Conservation (phyloP, 2,329 filamentous ascomycete genomes). For the Xylariaceae sp. region DNA sequence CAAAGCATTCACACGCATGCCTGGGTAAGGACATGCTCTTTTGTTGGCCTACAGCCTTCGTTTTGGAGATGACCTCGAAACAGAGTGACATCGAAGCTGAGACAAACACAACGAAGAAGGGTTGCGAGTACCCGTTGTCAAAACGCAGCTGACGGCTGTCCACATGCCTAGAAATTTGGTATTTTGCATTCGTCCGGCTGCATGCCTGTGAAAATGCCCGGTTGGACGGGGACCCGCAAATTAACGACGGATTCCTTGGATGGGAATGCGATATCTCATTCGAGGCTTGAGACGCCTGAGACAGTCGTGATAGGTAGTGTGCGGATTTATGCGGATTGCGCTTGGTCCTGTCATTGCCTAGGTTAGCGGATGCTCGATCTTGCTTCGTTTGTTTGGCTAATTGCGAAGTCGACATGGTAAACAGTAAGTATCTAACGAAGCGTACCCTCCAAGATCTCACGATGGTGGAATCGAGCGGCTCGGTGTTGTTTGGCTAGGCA, state of each 20-base stretch:
- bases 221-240: background rate
- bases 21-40: too few species aligned
- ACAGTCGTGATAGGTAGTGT: background rate
- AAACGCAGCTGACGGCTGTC: background rate
- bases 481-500: background rate
- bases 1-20: too few species aligned
- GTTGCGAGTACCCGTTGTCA: slow-evolving; percentile 2
- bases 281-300: slow-evolving; percentile 7
- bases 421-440: too few species aligned
- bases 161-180: slow-evolving; percentile 1
- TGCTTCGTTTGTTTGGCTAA: background rate
- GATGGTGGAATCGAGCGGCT: background rate
- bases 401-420: background rate
- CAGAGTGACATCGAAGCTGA: background rate
- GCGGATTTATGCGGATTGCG: background rate
- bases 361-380: background rate
- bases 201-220: background rate
- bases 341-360: background rate
- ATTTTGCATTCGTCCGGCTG: background rate
- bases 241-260: background rate
- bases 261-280: slow-evolving; percentile 2
- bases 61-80: too few species aligned
- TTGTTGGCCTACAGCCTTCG: too few species aligned
- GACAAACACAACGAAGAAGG: background rate
- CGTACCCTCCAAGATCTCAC: background rate